Base-by-base conservation (phyloP, 371 early-diverging fungal genomes). In the Dipsacomyces acuminosporus region DNA sequence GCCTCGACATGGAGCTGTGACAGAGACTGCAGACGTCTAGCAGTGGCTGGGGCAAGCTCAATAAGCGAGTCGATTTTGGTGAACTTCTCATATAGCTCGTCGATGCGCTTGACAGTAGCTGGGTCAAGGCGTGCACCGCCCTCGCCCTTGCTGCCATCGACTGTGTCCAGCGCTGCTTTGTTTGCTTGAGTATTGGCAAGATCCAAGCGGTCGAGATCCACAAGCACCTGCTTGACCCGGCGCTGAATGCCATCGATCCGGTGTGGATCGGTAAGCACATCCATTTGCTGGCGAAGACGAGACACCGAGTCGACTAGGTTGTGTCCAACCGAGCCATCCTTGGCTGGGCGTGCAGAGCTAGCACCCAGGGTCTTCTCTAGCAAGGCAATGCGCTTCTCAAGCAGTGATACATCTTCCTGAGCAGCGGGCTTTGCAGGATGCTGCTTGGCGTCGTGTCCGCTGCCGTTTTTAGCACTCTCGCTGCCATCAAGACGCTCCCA, bases 341-440 rank as follows among this genome's bases (percentile, higher is more conserved):
- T 78, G n/a, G 80, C 67, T 21, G 73, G 76, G 57, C 79, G 80
- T 33, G 82, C 79, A 13, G 80, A 73, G 25, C 76, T 77, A 13
- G 84, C 76, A n/a, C 94, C 94, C 24, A 94, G 74, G 4, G 89
- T 65, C 26, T 77, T 79, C 54, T 94, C 95, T 40, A 94, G 74
- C 34, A 73, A 72, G 8, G 90, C 81, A 42, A 94, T 79, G 22
- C 95, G 86, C 18, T 82, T 76, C 61, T 93, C 93, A 18, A 94
- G 71, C 23, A 82, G 82, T 8, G 81, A 67, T 18, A 42, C 34
- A 9, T n/a, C 21, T 1, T 46, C 21, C 30, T 22, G n/a, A 13
- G 14, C 22, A 21, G 19, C 30, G 41, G 38, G 11, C 30, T 30
- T 30, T 30, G 30, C n/a, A n/a, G n/a, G n/a, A n/a, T n/a, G 41